These are phyloP conservation scores for Huntiella omanensis DNA, from an alignment of 2,329 filamentous ascomycete genomes.

Conservation along the genomic window DNA sequence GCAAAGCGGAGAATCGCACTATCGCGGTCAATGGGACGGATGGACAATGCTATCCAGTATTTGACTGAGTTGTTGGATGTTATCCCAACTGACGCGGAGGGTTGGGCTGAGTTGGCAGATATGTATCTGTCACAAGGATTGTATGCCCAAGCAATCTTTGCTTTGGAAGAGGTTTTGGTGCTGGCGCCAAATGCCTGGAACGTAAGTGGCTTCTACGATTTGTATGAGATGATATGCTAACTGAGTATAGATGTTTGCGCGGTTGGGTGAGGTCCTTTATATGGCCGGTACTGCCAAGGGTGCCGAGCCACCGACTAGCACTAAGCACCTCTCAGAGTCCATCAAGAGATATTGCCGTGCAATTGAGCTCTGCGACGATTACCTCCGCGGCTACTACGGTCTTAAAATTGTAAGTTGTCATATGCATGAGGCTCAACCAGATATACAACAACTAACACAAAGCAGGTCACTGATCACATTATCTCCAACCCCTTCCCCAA, in stretches of 20 bases:
- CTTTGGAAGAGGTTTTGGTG: constrained; percentile 76
- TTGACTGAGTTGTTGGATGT: constrained; percentile 61
- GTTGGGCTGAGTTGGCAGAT: constrained; percentile 82
- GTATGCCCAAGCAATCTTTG: constrained; percentile 68
- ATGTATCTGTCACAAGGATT: constrained; percentile 65
- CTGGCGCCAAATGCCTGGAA: constrained; percentile 90
- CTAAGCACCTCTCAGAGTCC: constrained; percentile 46
- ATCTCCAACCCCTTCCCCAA: constrained; percentile 24
- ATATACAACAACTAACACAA: constrained; percentile 14
- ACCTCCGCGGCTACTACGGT: constrained; percentile 82
- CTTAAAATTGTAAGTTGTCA: constrained; percentile 48
- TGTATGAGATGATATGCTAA: background rate
- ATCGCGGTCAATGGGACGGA: constrained; percentile 52
- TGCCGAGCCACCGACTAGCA: constrained; percentile 12
- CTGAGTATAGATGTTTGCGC: constrained; percentile 55
- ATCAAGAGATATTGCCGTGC: constrained; percentile 76
- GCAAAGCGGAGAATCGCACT: constrained; percentile 70
- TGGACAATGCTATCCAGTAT: constrained; percentile 53
- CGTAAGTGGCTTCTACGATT: constrained; percentile 31
- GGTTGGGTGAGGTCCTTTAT: constrained; percentile 66
- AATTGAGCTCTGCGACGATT: constrained; percentile 84
- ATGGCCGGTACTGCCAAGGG: constrained; percentile 37
- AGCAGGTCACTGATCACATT: constrained; percentile 30
- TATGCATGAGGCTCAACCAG: background rate
- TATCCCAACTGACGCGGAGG: constrained; percentile 76